These are phyloP conservation scores for Amanita jacksonii DNA, from an alignment of 768 basidiomycete species.

Conservation along the genomic window DNA sequence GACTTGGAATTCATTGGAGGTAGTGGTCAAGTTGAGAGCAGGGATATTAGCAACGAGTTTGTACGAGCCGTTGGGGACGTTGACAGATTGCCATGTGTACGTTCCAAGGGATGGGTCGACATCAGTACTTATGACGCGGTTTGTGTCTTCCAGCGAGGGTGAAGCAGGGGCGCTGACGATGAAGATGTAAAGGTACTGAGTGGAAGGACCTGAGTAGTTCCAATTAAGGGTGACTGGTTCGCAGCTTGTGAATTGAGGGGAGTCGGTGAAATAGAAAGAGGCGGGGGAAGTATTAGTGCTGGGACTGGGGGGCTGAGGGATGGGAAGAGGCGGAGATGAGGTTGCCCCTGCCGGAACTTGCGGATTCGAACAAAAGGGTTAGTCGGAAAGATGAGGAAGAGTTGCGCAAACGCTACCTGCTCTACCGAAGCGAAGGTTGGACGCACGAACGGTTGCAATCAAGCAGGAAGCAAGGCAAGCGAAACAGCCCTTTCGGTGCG, in stretches of 20 bases:
- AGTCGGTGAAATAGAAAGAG: slow-evolving; percentile 14
- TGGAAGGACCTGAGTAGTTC: slow-evolving; percentile 26
- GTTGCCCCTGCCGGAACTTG: background rate
- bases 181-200: slow-evolving; percentile 20
- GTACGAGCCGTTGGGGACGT: slow-evolving; percentile 43
- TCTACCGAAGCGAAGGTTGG: background rate
- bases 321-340: background rate
- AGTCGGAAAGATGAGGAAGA: background rate
- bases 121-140: background rate
- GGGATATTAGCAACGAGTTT: slow-evolving; percentile 21
- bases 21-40: slow-evolving; percentile 9
- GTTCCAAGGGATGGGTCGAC: slow-evolving; percentile 17
- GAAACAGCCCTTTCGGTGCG: too few species aligned
- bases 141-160: too few species aligned
- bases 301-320: slow-evolving; percentile 7
- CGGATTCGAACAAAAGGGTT: too few species aligned
- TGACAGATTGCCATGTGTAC: slow-evolving; percentile 38
- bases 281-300: slow-evolving; percentile 8
- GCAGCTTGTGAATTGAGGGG: slow-evolving; percentile 20
- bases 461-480: slow-evolving; percentile 1
- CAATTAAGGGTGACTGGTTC: slow-evolving; percentile 22
- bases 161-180: slow-evolving; percentile 33
- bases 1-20: slow-evolving; percentile 24
- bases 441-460: background rate
- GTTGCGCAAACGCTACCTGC: background rate